Conservation (phyloP, 2,329 filamentous ascomycete species). For the Cladophialophora exuberans region DNA sequence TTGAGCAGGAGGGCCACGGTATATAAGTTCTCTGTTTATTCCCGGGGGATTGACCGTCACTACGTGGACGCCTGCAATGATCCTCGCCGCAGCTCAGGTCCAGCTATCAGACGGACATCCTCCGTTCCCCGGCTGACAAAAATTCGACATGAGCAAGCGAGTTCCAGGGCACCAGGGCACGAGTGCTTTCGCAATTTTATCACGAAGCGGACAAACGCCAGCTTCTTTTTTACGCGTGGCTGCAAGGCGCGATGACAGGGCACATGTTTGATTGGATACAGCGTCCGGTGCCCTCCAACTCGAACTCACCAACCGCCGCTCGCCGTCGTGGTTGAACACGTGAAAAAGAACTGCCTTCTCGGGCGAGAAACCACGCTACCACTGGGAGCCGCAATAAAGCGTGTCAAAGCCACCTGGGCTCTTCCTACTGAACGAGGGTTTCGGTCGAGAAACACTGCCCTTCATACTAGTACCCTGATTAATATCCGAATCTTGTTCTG, state of each 20-base stretch:
- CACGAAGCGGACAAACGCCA: too few species aligned
- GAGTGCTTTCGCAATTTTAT: too few species aligned
- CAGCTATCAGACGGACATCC: too few species aligned
- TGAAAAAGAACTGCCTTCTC: neutral
- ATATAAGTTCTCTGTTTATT: constrained; percentile 6
- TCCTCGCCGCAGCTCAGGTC: too few species aligned
- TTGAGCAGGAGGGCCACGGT: neutral
- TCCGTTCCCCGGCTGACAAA: too few species aligned
- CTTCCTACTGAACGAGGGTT: neutral
- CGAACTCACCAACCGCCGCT: neutral
- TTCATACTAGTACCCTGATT: neutral
- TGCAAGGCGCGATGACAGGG: constrained; percentile 1
- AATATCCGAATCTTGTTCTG: too few species aligned
- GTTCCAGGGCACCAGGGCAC: too few species aligned
- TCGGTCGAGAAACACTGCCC: neutral
- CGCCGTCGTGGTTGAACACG: neutral
- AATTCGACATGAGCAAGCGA: too few species aligned
- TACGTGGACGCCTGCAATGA: too few species aligned
- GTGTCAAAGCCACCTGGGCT: neutral
- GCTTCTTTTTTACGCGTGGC: too few species aligned
- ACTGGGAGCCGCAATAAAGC: neutral
- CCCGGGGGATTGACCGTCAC: neutral
- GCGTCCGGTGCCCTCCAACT: neutral
- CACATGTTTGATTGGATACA: neutral
- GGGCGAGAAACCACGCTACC: neutral